These are phyloP conservation scores for Annona cherimola DNA, from an alignment of 164 flowering plant species.

Conservation along the genomic window DNA sequence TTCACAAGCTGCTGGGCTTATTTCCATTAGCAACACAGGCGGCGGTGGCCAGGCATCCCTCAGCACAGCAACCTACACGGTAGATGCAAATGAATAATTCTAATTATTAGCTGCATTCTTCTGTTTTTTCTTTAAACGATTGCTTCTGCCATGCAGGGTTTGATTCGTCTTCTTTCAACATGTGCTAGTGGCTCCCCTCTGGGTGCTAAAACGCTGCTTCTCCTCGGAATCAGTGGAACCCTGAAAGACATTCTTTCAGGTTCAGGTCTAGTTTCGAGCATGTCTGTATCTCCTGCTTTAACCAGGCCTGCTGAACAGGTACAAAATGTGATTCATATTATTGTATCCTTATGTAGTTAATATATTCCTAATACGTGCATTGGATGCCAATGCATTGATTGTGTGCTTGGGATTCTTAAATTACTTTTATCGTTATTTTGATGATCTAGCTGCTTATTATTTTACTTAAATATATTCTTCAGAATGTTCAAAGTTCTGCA, in stretches of 20 bases:
- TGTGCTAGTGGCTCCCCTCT: constrained; percentile 95
- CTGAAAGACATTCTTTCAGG: constrained; percentile 89
- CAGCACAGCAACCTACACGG: constrained; percentile 94
- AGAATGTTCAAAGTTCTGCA: no score
- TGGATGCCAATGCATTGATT: neutral
- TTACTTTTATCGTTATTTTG: neutral
- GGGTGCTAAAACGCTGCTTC: constrained; percentile 85
- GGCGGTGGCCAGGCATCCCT: constrained; percentile 98
- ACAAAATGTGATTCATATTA: neutral
- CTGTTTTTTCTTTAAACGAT: constrained; percentile 17
- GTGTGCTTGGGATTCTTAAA: neutral
- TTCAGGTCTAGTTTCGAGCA: constrained; percentile 63
- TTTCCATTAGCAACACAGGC: constrained; percentile 76
- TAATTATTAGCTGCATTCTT: neutral
- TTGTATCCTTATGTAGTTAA: neutral
- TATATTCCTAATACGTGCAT: neutral
- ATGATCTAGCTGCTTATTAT: no score
- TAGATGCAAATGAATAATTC: constrained; percentile 20
- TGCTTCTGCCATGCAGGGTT: constrained; percentile 55
- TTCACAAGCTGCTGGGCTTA: constrained; percentile 82
- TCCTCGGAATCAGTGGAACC: constrained; percentile 93
- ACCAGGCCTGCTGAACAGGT: constrained; percentile 99
- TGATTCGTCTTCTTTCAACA: constrained; percentile 85
- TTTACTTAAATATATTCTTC: no score
- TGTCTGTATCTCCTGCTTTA: constrained; percentile 87